Evolutionary conservation across 2,329 filamentous ascomycete species (phyloP), one percentile per base, ranked within the genome.

Genomic region (Escovopsis sp.): DNA sequence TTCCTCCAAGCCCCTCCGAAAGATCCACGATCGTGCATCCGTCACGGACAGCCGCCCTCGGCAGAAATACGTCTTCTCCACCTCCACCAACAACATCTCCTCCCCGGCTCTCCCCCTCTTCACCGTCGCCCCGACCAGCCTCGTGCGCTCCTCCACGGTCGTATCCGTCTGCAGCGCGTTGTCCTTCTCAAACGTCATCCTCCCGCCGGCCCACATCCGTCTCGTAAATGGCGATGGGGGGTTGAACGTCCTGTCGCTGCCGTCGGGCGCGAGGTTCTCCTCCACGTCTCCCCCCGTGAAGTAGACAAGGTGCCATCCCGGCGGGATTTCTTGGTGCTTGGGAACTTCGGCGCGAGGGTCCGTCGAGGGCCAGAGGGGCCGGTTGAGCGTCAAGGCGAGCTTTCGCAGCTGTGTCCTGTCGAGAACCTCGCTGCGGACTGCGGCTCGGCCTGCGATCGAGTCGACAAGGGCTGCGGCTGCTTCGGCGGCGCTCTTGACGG

Each of bases 181-280:
- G 15, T 45, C 19, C 11, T 27, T 37, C 4, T 35, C 29, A 31
- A 35, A 39, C 12, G 51, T 48, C 52, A 79, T 69, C 37, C 61
- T 58, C 1, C 76, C 76, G 2, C 74, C 75, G 0, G 75, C 75
- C 76, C 76, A 79, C 75, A 79, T 79, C 11, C 75, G 61, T 21
- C 74, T 54, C 2, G 71, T 75, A 38, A 77, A 79, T 0, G 73
- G 73, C 3, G 54, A 41, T 0, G 69, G 62, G 0, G 73, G 66
- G 43, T 76, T 79, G 48, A 72, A 78, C 0, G 66, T 66, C 1
- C 48, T 54, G 52, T 79, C 75, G 0, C 70, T 75, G 12, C 76
- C 76, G 48, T 80, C 75, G 0, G 49, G 41, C 0, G 72, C 73
- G 1, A 79, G 60, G 6, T 69, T 61, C 1, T 48, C 41, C 45